Evolutionary conservation across 2,329 filamentous ascomycete species (phyloP).

Genomic region (Setomelanomma holmii): DNA sequence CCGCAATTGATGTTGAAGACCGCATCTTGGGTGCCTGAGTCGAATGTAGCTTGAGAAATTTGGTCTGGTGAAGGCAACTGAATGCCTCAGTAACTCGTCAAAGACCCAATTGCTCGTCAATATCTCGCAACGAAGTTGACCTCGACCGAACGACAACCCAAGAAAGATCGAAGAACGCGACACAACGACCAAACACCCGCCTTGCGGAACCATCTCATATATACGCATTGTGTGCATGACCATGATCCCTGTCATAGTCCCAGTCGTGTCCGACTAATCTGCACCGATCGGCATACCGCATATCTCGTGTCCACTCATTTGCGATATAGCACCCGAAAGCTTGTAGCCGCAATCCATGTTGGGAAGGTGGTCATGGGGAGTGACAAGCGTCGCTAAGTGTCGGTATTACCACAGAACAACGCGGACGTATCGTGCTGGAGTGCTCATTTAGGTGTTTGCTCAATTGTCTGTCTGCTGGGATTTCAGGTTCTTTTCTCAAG

Average conservation of each 20-base stretch:
- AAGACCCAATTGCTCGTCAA: background rate
- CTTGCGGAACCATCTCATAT: background rate
- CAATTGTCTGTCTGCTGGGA: too few species aligned
- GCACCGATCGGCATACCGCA: background rate
- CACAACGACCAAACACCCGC: background rate
- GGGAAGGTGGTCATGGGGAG: background rate
- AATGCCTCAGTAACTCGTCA: background rate
- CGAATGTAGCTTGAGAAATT: too few species aligned
- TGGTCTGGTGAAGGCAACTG: too few species aligned
- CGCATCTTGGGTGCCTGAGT: too few species aligned
- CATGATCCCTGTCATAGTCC: background rate
- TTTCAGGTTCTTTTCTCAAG: too few species aligned
- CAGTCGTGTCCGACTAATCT: background rate
- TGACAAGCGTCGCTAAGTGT: too few species aligned
- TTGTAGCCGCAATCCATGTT: background rate
- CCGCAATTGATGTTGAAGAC: slow-evolving; percentile 24
- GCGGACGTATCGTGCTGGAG: too few species aligned
- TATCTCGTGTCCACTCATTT: background rate
- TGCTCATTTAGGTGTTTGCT: too few species aligned
- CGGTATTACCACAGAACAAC: too few species aligned
- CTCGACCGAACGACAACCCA: background rate
- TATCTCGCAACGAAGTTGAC: background rate
- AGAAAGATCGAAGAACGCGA: background rate
- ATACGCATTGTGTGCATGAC: background rate
- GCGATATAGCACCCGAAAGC: background rate